phyloP scores from a whole-genome alignment of 768 basidiomycete species.

The Trametes cingulata region DNA sequence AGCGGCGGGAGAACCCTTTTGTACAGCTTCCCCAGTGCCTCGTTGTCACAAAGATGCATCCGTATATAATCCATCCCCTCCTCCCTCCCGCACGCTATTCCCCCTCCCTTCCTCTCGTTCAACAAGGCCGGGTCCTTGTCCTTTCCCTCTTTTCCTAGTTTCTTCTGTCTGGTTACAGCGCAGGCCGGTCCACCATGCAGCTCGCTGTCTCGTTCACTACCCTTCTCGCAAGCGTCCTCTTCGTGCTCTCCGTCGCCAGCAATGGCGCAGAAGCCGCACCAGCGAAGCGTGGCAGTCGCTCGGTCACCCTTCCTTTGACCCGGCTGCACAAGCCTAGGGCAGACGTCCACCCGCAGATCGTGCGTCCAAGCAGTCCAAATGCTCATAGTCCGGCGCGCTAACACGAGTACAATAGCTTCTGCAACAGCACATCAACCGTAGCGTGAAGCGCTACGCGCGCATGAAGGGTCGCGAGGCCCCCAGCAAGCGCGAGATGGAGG shows the following conservation, averaged over 20 bases:
- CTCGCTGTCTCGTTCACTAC: constrained; percentile 50
- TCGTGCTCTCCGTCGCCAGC: constrained; percentile 42
- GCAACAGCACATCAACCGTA: constrained; percentile 72
- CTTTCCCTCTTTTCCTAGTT: constrained; percentile 27
- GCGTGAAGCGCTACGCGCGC: constrained; percentile 61
- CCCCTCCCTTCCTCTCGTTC: constrained; percentile 28
- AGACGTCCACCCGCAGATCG: constrained; percentile 46
- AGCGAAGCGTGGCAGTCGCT: constrained; percentile 30
- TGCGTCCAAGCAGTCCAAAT: constrained; percentile 27
- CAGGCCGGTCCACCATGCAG: constrained; percentile 50
- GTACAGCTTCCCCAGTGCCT: constrained; percentile 3
- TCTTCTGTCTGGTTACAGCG: constrained; percentile 26
- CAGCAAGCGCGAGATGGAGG: constrained; percentile 46
- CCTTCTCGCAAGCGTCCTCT: constrained; percentile 54
- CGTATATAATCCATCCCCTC: constrained; percentile 18
- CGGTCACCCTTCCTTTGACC: constrained; percentile 45
- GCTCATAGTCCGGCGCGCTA: background rate
- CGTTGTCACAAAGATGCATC: constrained; percentile 15
- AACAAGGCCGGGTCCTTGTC: constrained; percentile 41
- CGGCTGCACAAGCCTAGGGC: constrained; percentile 33
- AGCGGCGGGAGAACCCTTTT: constrained; percentile 10
- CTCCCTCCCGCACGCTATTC: constrained; percentile 19
- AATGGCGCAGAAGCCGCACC: constrained; percentile 48
- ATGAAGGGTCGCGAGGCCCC: constrained; percentile 64
- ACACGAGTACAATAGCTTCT: constrained; percentile 43